These are phyloP conservation scores for Schizochytrium sp. DNA, from an alignment of 108 stramenopile genomes.

Conservation along the genomic window DNA sequence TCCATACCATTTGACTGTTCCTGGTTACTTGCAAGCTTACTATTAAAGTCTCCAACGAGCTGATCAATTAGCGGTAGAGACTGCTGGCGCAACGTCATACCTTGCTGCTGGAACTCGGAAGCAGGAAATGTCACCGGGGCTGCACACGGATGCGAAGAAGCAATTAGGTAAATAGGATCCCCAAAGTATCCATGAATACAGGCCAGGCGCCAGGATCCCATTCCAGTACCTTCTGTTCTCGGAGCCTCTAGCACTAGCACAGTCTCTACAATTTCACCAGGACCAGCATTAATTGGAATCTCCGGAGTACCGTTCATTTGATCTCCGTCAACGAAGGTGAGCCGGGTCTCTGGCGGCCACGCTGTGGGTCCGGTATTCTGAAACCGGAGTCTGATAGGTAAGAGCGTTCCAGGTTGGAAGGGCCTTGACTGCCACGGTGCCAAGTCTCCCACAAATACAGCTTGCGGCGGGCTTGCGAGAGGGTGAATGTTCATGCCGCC, in stretches of 20 bases:
- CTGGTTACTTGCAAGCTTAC: slow-evolving; percentile 1
- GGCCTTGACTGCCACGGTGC: slow-evolving; percentile 53
- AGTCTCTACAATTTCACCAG: slow-evolving; percentile 55
- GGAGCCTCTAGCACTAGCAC: slow-evolving; percentile 21
- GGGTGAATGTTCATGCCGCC: slow-evolving; percentile 32
- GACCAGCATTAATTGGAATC: not conserved
- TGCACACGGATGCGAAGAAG: not conserved
- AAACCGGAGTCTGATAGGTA: slow-evolving; percentile 56
- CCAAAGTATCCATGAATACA: slow-evolving; percentile 37
- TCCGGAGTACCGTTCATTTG: slow-evolving; percentile 13
- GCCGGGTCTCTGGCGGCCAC: slow-evolving; percentile 49
- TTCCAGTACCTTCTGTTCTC: not conserved
- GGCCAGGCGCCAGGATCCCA: slow-evolving; percentile 57
- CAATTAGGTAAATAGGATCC: slow-evolving; percentile 51
- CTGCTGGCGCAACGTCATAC: slow-evolving; percentile 42
- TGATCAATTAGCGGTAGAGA: not conserved
- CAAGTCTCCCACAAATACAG: slow-evolving; percentile 29
- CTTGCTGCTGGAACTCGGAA: slow-evolving; percentile 25
- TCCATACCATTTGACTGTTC: not conserved
- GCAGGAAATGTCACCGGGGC: slow-evolving; percentile 32
- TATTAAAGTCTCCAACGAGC: slow-evolving; percentile 16
- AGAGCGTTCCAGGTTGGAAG: not conserved
- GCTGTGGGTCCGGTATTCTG: slow-evolving; percentile 23
- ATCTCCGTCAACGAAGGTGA: slow-evolving; percentile 37
- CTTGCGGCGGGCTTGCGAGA: slow-evolving; percentile 32